These are phyloP conservation scores for Leucocoprinus leucothites DNA, from an alignment of 768 basidiomycete species.

Conservation along the genomic window DNA sequence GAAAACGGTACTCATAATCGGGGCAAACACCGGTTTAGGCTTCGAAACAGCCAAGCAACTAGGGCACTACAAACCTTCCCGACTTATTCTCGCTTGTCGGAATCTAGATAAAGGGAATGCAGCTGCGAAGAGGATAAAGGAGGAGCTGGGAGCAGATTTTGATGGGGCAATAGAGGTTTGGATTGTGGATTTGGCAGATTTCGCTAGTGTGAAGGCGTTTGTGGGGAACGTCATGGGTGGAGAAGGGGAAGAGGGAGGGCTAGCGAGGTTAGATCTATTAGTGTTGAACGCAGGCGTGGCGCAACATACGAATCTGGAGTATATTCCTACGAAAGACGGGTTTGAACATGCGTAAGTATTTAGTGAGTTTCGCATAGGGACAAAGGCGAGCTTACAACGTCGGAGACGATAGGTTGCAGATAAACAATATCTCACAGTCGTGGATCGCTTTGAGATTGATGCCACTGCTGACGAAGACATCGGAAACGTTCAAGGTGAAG, in stretches of 20 bases:
- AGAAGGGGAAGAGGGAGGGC: too few species aligned
- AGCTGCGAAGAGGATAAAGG: conserved; percentile 29
- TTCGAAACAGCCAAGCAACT: conserved; percentile 46
- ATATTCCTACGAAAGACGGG: conserved; percentile 28
- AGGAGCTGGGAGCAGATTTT: conserved; percentile 27
- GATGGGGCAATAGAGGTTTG: conserved; percentile 31
- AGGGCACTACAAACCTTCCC: conserved; percentile 38
- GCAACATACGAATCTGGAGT: neutral
- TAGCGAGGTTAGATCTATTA: conserved; percentile 36
- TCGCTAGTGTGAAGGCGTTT: conserved; percentile 39
- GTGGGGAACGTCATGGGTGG: conserved; percentile 30
- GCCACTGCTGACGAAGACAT: conserved; percentile 38
- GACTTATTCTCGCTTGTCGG: conserved; percentile 37
- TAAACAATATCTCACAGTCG: conserved; percentile 40
- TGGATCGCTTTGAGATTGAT: conserved; percentile 40
- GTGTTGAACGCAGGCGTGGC: conserved; percentile 37
- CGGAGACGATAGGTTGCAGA: conserved; percentile 42
- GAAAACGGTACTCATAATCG: conserved; percentile 47
- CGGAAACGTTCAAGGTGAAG: conserved; percentile 23
- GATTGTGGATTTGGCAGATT: conserved; percentile 37
- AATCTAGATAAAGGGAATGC: conserved; percentile 31
- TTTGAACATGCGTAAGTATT: conserved; percentile 36
- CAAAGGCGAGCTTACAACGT: neutral
- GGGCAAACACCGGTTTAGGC: conserved; percentile 50
- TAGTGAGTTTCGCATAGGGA: neutral